phyloP scores from a whole-genome alignment of 768 basidiomycete species.

The Postia placenta region DNA sequence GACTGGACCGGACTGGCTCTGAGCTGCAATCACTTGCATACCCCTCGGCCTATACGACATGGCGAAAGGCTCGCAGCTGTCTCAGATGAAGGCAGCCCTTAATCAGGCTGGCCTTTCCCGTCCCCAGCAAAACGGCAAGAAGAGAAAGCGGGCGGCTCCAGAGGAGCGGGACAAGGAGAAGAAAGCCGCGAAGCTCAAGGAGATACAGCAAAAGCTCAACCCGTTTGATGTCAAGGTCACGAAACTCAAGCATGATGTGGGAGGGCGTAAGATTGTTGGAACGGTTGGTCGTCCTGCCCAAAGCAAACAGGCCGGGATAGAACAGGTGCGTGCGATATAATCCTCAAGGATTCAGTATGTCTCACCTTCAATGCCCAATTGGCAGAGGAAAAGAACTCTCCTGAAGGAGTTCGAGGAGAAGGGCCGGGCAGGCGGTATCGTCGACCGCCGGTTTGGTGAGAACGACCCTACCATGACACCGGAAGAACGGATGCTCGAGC shows the following conservation, averaged over 20 bases:
- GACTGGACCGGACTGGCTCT: too few relatives aligned
- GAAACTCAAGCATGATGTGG: conserved; percentile 89
- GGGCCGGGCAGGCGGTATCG: conserved; percentile 78
- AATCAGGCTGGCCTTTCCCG: conserved; percentile 73
- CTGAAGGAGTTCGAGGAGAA: conserved; percentile 84
- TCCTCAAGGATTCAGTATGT: background rate
- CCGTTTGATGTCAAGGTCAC: conserved; percentile 93
- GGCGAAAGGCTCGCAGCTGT: conserved; percentile 84
- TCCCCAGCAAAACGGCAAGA: conserved; percentile 51
- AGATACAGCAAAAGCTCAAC: conserved; percentile 83
- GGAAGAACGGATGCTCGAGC: conserved; percentile 95
- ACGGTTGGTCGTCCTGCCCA: conserved; percentile 76
- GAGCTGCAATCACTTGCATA: background rate
- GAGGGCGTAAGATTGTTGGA: conserved; percentile 82
- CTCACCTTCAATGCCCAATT: background rate
- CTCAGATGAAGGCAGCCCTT: conserved; percentile 85
- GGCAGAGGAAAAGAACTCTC: conserved; percentile 78
- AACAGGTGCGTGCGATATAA: conserved; percentile 61
- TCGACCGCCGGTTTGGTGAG: conserved; percentile 96
- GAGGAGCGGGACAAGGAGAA: conserved; percentile 80
- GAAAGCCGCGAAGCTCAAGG: conserved; percentile 69
- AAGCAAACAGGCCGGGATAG: conserved; percentile 86
- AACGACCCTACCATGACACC: conserved; percentile 87
- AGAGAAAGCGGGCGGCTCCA: conserved; percentile 55
- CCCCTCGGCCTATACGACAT: too few relatives aligned